These are phyloP conservation scores for Coffea eugenioides DNA, from an alignment of 257 asterid genomes.

Conservation along the genomic window DNA sequence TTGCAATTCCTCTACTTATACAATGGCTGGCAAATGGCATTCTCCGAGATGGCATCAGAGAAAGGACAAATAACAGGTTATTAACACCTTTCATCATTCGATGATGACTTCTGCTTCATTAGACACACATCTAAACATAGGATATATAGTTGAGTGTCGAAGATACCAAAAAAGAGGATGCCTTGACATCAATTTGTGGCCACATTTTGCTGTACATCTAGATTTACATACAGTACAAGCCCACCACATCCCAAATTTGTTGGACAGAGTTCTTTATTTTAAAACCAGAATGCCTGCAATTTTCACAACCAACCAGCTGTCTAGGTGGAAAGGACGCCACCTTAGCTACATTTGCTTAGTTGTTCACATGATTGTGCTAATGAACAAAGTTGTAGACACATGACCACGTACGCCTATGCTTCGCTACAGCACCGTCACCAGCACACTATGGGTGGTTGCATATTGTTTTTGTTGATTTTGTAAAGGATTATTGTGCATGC, in stretches of 20 bases:
- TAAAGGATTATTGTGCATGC: neutral
- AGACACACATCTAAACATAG: neutral
- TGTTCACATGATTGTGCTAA: slow-evolving; percentile 19
- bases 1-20: neutral
- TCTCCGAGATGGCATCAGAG: slow-evolving; percentile 6
- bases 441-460: neutral
- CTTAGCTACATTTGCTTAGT: slow-evolving; percentile 12
- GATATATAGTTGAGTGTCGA: neutral
- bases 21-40: slow-evolving; percentile 25
- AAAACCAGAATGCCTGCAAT: neutral
- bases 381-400: slow-evolving; percentile 12
- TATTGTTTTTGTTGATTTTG: neutral
- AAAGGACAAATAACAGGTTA: neutral
- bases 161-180: neutral
- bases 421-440: neutral
- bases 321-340: slow-evolving; percentile 13
- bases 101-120: neutral
- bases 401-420: neutral
- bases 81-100: neutral
- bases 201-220: neutral
- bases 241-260: neutral
- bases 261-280: neutral
- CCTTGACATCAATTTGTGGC: neutral
- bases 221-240: no score
- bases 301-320: slow-evolving; percentile 20